Evolutionary conservation across 1,284 basidiomycete genomes (phyloP), one percentile per base, ranked within the genome.

Genomic region (Cutaneotrichosporon sp.): DNA sequence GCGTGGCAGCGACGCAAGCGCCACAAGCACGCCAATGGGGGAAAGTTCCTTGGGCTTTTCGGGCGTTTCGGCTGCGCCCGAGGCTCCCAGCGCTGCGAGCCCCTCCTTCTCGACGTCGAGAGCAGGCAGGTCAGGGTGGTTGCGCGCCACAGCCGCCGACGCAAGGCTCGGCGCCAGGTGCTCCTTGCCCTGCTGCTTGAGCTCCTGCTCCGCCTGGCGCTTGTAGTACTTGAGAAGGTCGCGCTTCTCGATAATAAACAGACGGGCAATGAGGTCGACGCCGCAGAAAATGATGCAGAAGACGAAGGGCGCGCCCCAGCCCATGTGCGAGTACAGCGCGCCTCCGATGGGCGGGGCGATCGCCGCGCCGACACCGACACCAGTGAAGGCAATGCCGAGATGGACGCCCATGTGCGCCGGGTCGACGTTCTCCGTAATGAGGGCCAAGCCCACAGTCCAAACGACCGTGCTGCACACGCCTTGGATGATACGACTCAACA

Each of bases 281-380:
- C 78, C 61, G 2, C 83, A 80, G 53, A 83, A 70, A 42, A 80
- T 77, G 56, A 87, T 80, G 4, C 81, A 80, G 61, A 87, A 86
- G 46, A 90, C 79, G 67, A 87, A 86, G 1, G 88, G 87, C 2
- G 80, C 84, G 36, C 83, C 79, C 72, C 83, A 87, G 4, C 85
- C 88, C 63, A 87, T 84, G 3, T 74, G 76, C 21, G 74, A 65
- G 68, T 84, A 88, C 5, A 90, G 71, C 3, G 78, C 77, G 12
- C 87, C 87, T 15, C 86, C 85, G 2, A 84, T 80, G 0, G 87
- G 84, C 2, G 86, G 85, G 3, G 67, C 68, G 22, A 67, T 63
- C 12, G 60, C 65, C 9, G 58, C 50, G 3, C 87, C 87, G 13
- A 86, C 63, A 1, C 84, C 81, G 23, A 87, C 69, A 8, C 86